Evolutionary conservation across 2,329 filamentous ascomycete genomes (phyloP).

Genomic region (Elsinoe ampelina): DNA sequence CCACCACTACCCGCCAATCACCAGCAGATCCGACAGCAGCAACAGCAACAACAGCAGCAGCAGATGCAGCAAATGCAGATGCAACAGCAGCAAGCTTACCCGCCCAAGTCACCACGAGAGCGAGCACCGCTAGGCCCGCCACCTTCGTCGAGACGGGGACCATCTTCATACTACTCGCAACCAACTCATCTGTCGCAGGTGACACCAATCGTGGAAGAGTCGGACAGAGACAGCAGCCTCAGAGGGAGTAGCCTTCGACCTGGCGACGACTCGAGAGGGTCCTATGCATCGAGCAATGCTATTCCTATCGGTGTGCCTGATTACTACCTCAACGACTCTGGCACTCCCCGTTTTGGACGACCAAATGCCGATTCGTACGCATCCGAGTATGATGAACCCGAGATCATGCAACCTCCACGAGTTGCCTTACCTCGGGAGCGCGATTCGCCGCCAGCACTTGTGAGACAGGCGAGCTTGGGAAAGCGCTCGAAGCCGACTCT

Average conservation of each 20-base stretch:
- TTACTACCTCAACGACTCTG: constrained; percentile 30
- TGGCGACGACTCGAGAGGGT: constrained; percentile 29
- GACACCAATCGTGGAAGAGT: constrained; percentile 41
- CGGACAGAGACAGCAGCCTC: constrained; percentile 27
- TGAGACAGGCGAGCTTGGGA: constrained; percentile 41
- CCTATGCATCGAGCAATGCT: constrained; percentile 41
- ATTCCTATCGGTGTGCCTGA: constrained; percentile 35
- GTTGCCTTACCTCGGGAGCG: background rate
- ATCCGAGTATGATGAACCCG: constrained; percentile 11
- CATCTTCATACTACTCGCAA: constrained; percentile 41
- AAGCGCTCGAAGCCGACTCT: constrained; percentile 39
- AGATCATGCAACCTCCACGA: constrained; percentile 1
- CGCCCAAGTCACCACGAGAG: constrained; percentile 2
- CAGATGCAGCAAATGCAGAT: background rate
- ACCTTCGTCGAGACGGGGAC: constrained; percentile 39
- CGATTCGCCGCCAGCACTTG: constrained; percentile 28
- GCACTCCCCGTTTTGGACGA: background rate
- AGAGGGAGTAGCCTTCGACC: constrained; percentile 19
- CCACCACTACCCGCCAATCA: constrained; percentile 5
- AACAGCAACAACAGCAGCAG: constrained; percentile 15
- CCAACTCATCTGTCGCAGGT: constrained; percentile 31
- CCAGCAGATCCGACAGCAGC: constrained; percentile 8
- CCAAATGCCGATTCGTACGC: constrained; percentile 7
- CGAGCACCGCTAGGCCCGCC: constrained; percentile 38
- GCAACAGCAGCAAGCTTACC: background rate